A percentile compares a stretch with the other conserved stretches of the same genome.
Conservation (phyloP, 2,329 filamentous ascomycete species). For the Apiospora pterosperma region DNA sequence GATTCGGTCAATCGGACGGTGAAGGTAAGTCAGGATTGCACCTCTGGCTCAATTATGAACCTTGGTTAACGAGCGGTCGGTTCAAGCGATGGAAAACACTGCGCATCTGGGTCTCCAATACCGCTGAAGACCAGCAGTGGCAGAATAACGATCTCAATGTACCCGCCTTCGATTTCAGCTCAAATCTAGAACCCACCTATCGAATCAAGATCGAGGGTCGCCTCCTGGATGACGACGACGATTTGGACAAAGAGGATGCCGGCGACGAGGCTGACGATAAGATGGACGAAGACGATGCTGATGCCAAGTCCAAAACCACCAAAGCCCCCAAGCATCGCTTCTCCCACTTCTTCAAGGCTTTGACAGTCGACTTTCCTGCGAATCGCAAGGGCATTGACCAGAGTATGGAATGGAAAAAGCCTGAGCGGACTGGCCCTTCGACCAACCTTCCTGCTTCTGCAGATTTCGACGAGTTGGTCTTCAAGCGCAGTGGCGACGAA, state of each 20-base stretch:
- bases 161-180: conserved; percentile 78
- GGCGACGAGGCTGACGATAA: conserved; percentile 46
- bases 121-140: conserved; percentile 91
- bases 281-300: conserved; percentile 57
- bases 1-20: conserved; percentile 73
- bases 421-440: conserved; percentile 51
- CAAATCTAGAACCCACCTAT: conserved; percentile 75
- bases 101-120: conserved; percentile 93
- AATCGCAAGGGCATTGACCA: conserved; percentile 55
- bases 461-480: conserved; percentile 88
- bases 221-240: conserved; percentile 64
- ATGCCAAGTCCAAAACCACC: conserved; percentile 31
- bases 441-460: conserved; percentile 59
- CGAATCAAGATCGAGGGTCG: conserved; percentile 89
- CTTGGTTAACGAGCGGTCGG: neutral
- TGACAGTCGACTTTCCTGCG: conserved; percentile 70
- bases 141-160: conserved; percentile 67
- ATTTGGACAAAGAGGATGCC: conserved; percentile 44
- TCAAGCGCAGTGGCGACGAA: conserved; percentile 88
- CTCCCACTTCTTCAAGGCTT: conserved; percentile 79
- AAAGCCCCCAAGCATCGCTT: conserved; percentile 51
- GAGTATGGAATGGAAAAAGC: conserved; percentile 83
- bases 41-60: neutral
- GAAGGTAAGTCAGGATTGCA: conserved; percentile 47
- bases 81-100: conserved; percentile 75